Percentiles rank a stretch among this genome's conserved stretches.
These are phyloP conservation scores for Wickerhamiella slavikovae DNA, from an alignment of 805 yeast species.

Conservation along the genomic window DNA sequence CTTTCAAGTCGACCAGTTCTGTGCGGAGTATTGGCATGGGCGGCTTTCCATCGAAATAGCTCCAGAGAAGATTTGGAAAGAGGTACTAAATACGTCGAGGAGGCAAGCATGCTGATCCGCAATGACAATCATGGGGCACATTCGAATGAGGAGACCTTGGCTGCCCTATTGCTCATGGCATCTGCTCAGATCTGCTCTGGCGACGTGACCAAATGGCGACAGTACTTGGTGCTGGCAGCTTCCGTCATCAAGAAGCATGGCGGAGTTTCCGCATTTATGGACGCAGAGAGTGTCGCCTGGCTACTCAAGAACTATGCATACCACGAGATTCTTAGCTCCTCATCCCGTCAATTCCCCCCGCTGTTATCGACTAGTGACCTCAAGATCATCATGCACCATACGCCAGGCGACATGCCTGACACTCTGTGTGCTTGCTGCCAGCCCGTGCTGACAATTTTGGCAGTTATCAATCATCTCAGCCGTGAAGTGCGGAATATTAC, in stretches of 20 bases:
- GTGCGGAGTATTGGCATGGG: constrained; percentile 40
- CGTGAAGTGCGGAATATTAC: constrained; percentile 21
- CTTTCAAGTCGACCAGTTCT: constrained; percentile 27
- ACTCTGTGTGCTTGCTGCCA: constrained; percentile 58
- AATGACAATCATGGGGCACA: constrained; percentile 6
- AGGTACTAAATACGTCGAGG: constrained; percentile 11
- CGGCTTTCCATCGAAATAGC: constrained; percentile 17
- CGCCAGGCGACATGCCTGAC: constrained; percentile 26
- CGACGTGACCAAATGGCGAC: constrained; percentile 58
- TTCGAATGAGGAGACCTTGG: constrained; percentile 25
- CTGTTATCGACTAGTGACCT: constrained; percentile 45
- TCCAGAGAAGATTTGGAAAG: constrained; percentile 15
- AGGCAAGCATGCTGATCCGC: constrained; percentile 10
- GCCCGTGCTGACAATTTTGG: constrained; percentile 42
- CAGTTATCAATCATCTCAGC: constrained; percentile 44
- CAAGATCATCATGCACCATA: constrained; percentile 25
- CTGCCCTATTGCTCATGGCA: constrained; percentile 44
- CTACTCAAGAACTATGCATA: constrained; percentile 59
- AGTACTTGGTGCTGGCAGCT: constrained; percentile 44
- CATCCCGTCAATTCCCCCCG: constrained; percentile 33
- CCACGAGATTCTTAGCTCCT: constrained; percentile 53
- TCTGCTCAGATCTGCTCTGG: constrained; percentile 76
- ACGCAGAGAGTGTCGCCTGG: constrained; percentile 43
- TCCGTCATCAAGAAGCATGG: constrained; percentile 39
- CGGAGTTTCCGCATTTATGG: constrained; percentile 32